Base-by-base conservation (phyloP, 306 rosid species). In the Ormosia semicastrata region DNA sequence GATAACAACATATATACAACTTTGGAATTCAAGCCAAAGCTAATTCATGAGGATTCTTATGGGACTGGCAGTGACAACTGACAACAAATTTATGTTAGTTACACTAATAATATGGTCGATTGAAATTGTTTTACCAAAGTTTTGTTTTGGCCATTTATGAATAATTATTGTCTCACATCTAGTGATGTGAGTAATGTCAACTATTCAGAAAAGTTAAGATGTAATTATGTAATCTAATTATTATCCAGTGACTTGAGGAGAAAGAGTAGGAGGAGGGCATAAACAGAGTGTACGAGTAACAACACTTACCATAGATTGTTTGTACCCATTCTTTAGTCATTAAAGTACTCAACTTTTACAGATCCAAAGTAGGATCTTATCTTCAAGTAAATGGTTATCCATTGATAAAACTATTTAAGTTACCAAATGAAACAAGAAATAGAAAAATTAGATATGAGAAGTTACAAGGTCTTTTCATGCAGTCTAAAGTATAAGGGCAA, bases 401-500 rank as follows among this genome's bases (percentile, higher is more conserved):
- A 36, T 65, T 64, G 71, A 78, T 56, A 77, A 60, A 39, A n/a
- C 68, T 60, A 41, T 47, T 8, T 32, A 43, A 53, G 64, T 78
- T 43, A 34, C 36, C 59, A 54, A 78, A 77, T 54, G 79, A 72
- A 71, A 67, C 34, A 58, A 36, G 54, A 15, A 34, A 46, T 37
- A 58, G 39, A 53, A 65, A 64, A 52, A 40, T 7, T 17, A n/a
- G 36, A 66, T 60, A 56, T 46, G 56, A 73, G 75, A 70, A 71
- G 76, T 81, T 71, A 8, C 62, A 71, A 59, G 77, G 79, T 36
- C 75, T 81, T 76, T 85, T 73, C 70, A 39, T 56, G 43, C 62
- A 56, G 40, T 85, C 71, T 15, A 17, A 73, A 79, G 87, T 68
- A 77, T 54, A 69, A 62, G 53, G 62, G 74, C 66, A 47, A 71